phyloP scores from a whole-genome alignment of 1,284 basidiomycete species.

The Trichosporon coremiiforme region DNA sequence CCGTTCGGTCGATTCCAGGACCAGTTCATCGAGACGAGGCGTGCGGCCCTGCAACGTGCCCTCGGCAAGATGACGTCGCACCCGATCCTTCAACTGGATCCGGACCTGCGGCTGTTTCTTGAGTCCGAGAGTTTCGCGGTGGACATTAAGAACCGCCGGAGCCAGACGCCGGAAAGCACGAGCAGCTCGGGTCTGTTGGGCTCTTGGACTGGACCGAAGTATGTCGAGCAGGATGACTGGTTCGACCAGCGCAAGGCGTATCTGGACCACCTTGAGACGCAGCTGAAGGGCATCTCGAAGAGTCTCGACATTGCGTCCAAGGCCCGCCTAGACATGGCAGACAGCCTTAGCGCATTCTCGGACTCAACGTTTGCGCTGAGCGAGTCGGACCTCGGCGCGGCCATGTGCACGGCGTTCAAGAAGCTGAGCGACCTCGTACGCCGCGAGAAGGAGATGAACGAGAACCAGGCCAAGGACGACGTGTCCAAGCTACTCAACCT shows the following conservation, averaged over 20 bases:
- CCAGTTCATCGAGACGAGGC: constrained; percentile 80
- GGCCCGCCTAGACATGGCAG: constrained; percentile 72
- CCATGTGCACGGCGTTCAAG: constrained; percentile 68
- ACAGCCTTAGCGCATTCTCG: constrained; percentile 70
- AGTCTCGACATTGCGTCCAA: constrained; percentile 79
- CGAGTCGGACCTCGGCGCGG: constrained; percentile 71
- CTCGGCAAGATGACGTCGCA: constrained; percentile 86
- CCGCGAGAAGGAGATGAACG: constrained; percentile 70
- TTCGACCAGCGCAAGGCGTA: constrained; percentile 85
- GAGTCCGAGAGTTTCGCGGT: constrained; percentile 81
- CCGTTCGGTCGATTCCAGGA: constrained; percentile 85
- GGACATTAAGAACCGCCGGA: constrained; percentile 63
- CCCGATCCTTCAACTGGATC: constrained; percentile 78
- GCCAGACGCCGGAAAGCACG: constrained; percentile 5
- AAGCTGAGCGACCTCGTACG: constrained; percentile 72
- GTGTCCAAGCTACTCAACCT: constrained; percentile 70
- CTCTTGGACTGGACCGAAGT: constrained; percentile 77
- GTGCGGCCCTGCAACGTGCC: constrained; percentile 82
- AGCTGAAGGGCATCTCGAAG: constrained; percentile 81
- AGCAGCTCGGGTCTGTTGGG: constrained; percentile 66
- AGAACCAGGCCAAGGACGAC: constrained; percentile 74
- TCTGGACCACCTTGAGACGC: constrained; percentile 85
- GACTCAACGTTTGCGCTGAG: constrained; percentile 68
- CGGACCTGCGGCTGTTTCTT: constrained; percentile 82
- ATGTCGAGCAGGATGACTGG: constrained; percentile 96